phyloP scores from a whole-genome alignment of 2,329 filamentous ascomycete genomes.

The Fusarium sp. region DNA sequence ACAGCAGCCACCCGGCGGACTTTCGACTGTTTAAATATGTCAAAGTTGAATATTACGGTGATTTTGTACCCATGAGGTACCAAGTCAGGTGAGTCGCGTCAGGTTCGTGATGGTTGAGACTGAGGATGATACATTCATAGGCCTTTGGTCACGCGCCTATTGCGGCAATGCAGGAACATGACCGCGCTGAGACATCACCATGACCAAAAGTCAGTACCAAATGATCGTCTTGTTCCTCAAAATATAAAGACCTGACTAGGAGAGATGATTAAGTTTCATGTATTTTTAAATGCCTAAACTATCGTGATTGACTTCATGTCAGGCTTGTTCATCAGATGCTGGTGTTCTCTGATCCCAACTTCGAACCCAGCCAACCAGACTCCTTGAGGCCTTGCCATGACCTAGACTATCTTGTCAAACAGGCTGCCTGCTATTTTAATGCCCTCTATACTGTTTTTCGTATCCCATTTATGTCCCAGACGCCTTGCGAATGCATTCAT shows the following conservation, averaged over 20 bases:
- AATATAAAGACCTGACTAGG: constrained; percentile 21
- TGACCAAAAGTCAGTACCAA: constrained; percentile 24
- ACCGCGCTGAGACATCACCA: constrained; percentile 31
- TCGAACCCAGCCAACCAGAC: constrained; percentile 11
- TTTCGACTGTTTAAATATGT: constrained; percentile 23
- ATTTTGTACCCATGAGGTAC: constrained; percentile 2
- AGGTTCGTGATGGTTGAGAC: constrained; percentile 34
- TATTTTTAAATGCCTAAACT: constrained; percentile 1
- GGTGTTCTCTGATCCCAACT: constrained; percentile 21
- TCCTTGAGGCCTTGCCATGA: constrained; percentile 8
- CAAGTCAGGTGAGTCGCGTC: constrained; percentile 37
- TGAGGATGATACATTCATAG: constrained; percentile 24
- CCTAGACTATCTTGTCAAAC: constrained; percentile 5
- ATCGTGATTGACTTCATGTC: constrained; percentile 34
- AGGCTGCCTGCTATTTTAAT: neutral
- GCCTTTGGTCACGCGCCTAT: constrained; percentile 25
- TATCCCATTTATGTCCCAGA: constrained; percentile 19
- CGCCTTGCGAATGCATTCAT: constrained; percentile 26
- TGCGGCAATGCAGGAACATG: constrained; percentile 36
- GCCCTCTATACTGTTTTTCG: constrained; percentile 8
- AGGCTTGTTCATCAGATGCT: constrained; percentile 35
- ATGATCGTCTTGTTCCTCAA: constrained; percentile 18
- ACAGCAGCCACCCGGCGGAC: neutral
- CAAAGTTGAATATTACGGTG: neutral
- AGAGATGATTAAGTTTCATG: constrained; percentile 14